Base-by-base conservation (phyloP, 1,284 basidiomycete genomes). In the Exobasidium rhododendri region DNA sequence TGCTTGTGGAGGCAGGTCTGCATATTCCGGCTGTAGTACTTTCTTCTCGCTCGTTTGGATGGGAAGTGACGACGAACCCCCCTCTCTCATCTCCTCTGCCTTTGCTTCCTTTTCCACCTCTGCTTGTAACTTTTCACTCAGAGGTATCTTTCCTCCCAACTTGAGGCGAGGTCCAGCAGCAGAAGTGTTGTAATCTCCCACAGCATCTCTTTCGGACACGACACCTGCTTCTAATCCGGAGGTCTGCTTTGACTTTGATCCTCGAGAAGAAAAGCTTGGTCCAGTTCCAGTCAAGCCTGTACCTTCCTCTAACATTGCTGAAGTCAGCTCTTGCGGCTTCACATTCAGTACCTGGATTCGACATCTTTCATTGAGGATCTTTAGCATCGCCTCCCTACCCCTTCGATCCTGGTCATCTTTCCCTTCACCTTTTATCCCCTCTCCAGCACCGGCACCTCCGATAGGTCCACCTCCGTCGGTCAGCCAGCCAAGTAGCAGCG, bases 401-500 rank as follows among this genome's bases (percentile, higher is more conserved):
- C 73, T 90, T 24, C 70, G 61, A 5, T 70, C 70, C 13, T 72
- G 70, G 17, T 73, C 66, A 31, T 67, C 70, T 28, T 68, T 66
- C 69, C 92, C 91, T 5, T 91, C 88, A 26, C 88, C 85, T 6
- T 26, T 28, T 69, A 81, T 71, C 59, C 91, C 90, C 20, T 92
- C 89, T 54, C 89, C 87, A 7, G 67, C 63, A 30, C 90, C 89
- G 62, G 87, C 85, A 30, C 93, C 89, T 29, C 88, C 82, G 1
- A 88, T 87, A 74, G 94, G 91, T 30, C 92, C 90, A n/a, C 88
- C 83, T 32, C 91, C 92, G 78, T 93, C 92, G 20, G 91, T 96
- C 59, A 99, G 82, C 96, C 96, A 99, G 40, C 94, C 94, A 6
- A 97, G 85, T 10, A 99, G 84, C 5, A 99, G 86, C 44, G 89